Base-by-base conservation (phyloP, 2,329 filamentous ascomycete species). In the Fusarium sp. region DNA sequence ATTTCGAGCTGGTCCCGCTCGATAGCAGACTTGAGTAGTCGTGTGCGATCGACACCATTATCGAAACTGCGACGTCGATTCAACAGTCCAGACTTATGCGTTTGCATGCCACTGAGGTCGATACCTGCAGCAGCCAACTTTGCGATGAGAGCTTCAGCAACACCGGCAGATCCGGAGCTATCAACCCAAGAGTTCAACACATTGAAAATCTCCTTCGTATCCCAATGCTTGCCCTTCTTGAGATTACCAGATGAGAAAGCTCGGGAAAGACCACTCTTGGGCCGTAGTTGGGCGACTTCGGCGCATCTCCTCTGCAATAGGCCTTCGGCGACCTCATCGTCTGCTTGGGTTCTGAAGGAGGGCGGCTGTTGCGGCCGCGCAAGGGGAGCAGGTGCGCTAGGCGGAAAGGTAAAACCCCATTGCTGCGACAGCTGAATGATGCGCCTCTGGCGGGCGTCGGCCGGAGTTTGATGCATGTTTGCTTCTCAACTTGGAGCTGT, bases 111-210 rank as follows among this genome's bases (percentile, higher is more conserved):
- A 62, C 87, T 86, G 16, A 90, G 76, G 60, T 89, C 86, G 5
- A 88, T 85, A 16, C 89, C 89, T 2, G 83, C 84, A 1, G 82
- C 79, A 38, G 83, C 81, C 36, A 91, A 79, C 78, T 87, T 88
- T 5, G 79, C 81, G 33, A 90, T 84, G 27, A 91, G 82, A 0
- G 86, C 87, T 75, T 90, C 87, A n/a, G 87, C 88, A 6, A 90
- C 85, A 10, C 86, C 88, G 0, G 88, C 84, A 1, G 87, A 84
- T 14, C 88, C 88, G 17, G 79, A 80, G 55, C 84, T 86, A 38
- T 82, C 79, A 64, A 90, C 83, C 75, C 88, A 87, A 46, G 81
- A 80, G 55, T 85, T 81, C 61, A 91, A 81, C 16, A 85, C 85
- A 57, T 86, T 85, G 58, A 89, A 86, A 22, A 90, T 84, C 70